These are phyloP conservation scores for Alternaria sp. DNA, from an alignment of 2,329 filamentous ascomycete genomes.

Conservation along the genomic window DNA sequence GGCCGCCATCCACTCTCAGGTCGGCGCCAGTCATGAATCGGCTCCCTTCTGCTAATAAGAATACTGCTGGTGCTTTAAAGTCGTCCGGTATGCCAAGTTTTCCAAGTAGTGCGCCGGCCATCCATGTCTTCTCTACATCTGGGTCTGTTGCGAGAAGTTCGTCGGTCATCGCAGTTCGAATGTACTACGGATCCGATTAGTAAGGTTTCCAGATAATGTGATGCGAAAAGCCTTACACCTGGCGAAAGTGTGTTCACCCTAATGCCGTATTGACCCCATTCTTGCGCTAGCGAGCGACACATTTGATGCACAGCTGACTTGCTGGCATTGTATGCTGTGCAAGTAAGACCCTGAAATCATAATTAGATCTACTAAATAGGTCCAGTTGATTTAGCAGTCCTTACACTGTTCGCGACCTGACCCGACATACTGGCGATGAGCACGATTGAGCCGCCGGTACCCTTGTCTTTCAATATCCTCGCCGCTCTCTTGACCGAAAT, in stretches of 20 bases:
- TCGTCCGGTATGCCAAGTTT: slow-evolving; percentile 65
- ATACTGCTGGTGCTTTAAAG: slow-evolving; percentile 71
- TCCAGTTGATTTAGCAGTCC: neutral
- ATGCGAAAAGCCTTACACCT: slow-evolving; percentile 20
- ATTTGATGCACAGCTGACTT: slow-evolving; percentile 28
- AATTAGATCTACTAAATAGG: neutral
- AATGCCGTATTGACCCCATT: slow-evolving; percentile 38
- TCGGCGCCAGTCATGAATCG: slow-evolving; percentile 76
- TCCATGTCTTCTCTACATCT: slow-evolving; percentile 62
- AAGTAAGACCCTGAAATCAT: slow-evolving; percentile 19
- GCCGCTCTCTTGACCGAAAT: slow-evolving; percentile 48
- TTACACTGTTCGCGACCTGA: slow-evolving; percentile 25
- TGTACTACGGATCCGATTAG: slow-evolving; percentile 30
- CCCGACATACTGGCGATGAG: slow-evolving; percentile 58
- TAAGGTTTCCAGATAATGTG: neutral
- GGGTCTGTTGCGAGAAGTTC: slow-evolving; percentile 54
- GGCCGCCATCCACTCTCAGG: slow-evolving; percentile 75
- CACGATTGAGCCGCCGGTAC: slow-evolving; percentile 67
- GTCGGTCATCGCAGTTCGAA: slow-evolving; percentile 51
- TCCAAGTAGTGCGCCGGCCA: slow-evolving; percentile 63
- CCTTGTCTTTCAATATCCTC: slow-evolving; percentile 63
- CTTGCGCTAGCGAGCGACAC: slow-evolving; percentile 26
- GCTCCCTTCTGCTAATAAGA: slow-evolving; percentile 71
- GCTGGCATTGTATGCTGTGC: slow-evolving; percentile 25
- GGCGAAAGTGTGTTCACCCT: slow-evolving; percentile 47